Evolutionary conservation across 2,329 filamentous ascomycete species (phyloP).

Genomic region (Trichoderma endophyticum): DNA sequence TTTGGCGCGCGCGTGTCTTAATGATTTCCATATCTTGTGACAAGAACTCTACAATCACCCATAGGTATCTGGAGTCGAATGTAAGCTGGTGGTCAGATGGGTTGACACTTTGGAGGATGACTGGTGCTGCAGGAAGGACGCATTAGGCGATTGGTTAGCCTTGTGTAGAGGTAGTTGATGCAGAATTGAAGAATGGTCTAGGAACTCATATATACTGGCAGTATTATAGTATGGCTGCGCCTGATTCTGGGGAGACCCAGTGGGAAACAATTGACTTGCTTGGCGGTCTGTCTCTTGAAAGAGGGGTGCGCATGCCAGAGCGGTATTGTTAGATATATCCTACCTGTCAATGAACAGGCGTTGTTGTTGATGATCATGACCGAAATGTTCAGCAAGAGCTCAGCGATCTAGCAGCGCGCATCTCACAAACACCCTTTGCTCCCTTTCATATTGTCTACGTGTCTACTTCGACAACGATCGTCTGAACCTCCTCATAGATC

Average conservation of each 20-base stretch:
- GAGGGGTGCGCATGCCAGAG: not conserved
- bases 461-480: not conserved
- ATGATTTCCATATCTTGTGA: not conserved
- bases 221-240: not conserved
- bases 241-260: not conserved
- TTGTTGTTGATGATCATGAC: not conserved
- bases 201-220: conserved; percentile 1
- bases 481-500: not conserved
- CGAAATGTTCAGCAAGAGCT: not conserved
- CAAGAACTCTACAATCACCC: not conserved
- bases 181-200: conserved; percentile 22
- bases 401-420: not conserved
- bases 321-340: not conserved
- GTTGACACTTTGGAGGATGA: conserved; percentile 9
- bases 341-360: not conserved
- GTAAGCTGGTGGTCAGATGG: conserved; percentile 2
- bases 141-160: conserved; percentile 23
- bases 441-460: not conserved
- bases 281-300: not conserved
- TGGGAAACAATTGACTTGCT: not conserved
- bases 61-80: conserved; percentile 1
- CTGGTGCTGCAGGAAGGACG: conserved; percentile 4
- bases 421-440: not conserved
- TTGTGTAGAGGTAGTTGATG: conserved; percentile 20
- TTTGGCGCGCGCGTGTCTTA: not conserved